A percentile compares a stretch with the other conserved stretches of the same genome.
Conservation (phyloP, 1,284 basidiomycete species). For the Farysia itapuensis region DNA sequence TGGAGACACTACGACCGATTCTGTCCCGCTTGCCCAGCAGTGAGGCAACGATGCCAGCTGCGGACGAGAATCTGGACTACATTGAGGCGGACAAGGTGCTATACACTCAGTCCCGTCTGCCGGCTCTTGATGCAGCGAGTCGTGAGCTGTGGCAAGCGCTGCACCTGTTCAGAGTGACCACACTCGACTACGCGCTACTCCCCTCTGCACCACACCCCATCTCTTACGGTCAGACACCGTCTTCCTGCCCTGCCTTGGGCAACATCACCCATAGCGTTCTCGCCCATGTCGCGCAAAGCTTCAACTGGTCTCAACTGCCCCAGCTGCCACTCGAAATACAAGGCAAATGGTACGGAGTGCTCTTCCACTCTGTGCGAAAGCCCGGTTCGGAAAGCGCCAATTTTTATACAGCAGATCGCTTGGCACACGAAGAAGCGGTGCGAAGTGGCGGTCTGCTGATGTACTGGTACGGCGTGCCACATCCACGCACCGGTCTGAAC, state of each 20-base stretch:
- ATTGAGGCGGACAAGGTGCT: constrained; percentile 7
- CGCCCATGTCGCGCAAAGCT: constrained; percentile 12
- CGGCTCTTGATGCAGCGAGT: constrained; percentile 27
- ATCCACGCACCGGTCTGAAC: constrained; percentile 39
- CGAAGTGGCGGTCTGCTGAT: constrained; percentile 43
- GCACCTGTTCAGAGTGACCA: constrained; percentile 36
- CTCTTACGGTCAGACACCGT: background rate
- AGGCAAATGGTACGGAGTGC: constrained; percentile 47
- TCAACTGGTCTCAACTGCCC: constrained; percentile 43
- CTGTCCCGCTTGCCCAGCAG: constrained; percentile 28
- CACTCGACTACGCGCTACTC: constrained; percentile 34
- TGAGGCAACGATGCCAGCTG: constrained; percentile 1
- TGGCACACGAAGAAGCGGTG: constrained; percentile 51
- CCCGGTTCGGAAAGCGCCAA: constrained; percentile 17
- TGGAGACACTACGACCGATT: constrained; percentile 45
- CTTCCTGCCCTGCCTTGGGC: background rate
- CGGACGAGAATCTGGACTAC: constrained; percentile 14
- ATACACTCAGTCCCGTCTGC: constrained; percentile 41
- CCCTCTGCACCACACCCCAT: background rate
- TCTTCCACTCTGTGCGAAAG: constrained; percentile 42
- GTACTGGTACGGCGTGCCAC: constrained; percentile 53
- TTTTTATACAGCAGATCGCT: constrained; percentile 48
- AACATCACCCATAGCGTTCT: constrained; percentile 3
- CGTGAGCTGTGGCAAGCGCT: constrained; percentile 37
- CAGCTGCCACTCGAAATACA: constrained; percentile 7